Percentiles rank a stretch among this genome's conserved stretches.
Conservation (phyloP, 768 basidiomycete species). For the Mycena venus region DNA sequence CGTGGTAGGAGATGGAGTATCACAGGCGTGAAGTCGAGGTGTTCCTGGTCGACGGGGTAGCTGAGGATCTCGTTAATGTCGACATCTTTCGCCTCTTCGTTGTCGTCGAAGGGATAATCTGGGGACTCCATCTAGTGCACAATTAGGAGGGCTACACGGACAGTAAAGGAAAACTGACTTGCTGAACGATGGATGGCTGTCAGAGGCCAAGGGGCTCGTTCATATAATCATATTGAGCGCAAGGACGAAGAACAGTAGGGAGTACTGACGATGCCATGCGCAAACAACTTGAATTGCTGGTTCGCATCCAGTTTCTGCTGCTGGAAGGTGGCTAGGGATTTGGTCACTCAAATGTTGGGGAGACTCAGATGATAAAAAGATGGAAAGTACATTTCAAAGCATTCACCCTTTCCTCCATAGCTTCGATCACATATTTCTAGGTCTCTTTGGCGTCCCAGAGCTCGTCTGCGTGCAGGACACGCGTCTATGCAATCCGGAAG, state of each 20-base stretch:
- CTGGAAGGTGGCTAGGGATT: slow-evolving; percentile 37
- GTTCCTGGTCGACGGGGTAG: slow-evolving; percentile 31
- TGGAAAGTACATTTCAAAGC: slow-evolving; percentile 37
- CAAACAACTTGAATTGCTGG: slow-evolving; percentile 39
- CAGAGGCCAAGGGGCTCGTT: slow-evolving; percentile 24
- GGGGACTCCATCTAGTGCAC: slow-evolving; percentile 14
- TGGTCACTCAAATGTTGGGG: background rate
- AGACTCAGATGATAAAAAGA: background rate
- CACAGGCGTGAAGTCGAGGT: slow-evolving; percentile 32
- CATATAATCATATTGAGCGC: slow-evolving; percentile 24
- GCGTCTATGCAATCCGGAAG: slow-evolving; percentile 42
- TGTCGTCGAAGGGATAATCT: slow-evolving; percentile 35
- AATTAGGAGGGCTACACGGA: background rate
- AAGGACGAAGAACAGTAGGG: background rate
- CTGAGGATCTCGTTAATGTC: slow-evolving; percentile 35
- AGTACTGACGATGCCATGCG: slow-evolving; percentile 41
- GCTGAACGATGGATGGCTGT: slow-evolving; percentile 1
- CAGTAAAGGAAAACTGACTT: background rate
- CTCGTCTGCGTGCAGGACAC: slow-evolving; percentile 42
- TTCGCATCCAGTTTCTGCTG: slow-evolving; percentile 39
- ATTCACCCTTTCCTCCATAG: slow-evolving; percentile 37
- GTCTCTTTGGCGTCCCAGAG: slow-evolving; percentile 39
- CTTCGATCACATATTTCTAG: slow-evolving; percentile 33
- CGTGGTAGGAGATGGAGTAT: background rate
- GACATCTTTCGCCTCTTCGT: slow-evolving; percentile 28